phyloP scores from a whole-genome alignment of 2,329 filamentous ascomycete species.

The Leptographium procerum region DNA sequence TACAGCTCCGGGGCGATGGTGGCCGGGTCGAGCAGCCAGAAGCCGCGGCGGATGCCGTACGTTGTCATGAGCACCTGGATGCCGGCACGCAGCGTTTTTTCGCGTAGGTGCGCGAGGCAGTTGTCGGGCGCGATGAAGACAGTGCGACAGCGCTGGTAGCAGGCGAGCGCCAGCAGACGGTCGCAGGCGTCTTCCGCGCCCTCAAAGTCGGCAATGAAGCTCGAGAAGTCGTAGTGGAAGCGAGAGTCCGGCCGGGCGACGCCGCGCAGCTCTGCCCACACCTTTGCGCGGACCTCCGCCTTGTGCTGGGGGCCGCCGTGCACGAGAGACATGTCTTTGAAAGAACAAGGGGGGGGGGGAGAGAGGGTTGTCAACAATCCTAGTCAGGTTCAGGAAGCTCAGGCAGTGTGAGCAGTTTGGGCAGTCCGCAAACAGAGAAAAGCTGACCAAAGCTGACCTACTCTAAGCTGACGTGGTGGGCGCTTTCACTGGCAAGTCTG shows the following conservation, averaged over 20 bases:
- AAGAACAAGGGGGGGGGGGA: too few relatives aligned
- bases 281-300: neutral
- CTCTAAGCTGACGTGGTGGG: too few relatives aligned
- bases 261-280: slow-evolving; percentile 1
- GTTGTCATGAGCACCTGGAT: neutral
- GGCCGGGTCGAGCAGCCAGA: slow-evolving; percentile 3
- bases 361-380: too few relatives aligned
- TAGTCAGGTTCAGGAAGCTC: too few relatives aligned
- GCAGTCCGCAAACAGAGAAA: too few relatives aligned
- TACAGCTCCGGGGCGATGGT: neutral
- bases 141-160: neutral
- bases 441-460: too few relatives aligned
- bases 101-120: slow-evolving; percentile 2
- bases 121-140: slow-evolving; percentile 5
- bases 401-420: too few relatives aligned
- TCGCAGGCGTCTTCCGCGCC: neutral
- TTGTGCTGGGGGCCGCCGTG: neutral
- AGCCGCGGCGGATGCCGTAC: slow-evolving; percentile 4
- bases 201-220: slow-evolving; percentile 4
- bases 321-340: neutral
- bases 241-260: slow-evolving; percentile 4
- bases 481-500: too few relatives aligned
- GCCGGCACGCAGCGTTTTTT: neutral
- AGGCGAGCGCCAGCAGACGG: neutral
- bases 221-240: slow-evolving; percentile 2